Evolutionary conservation across 1,284 basidiomycete genomes (phyloP).

Genomic region (Coniophora puteana): DNA sequence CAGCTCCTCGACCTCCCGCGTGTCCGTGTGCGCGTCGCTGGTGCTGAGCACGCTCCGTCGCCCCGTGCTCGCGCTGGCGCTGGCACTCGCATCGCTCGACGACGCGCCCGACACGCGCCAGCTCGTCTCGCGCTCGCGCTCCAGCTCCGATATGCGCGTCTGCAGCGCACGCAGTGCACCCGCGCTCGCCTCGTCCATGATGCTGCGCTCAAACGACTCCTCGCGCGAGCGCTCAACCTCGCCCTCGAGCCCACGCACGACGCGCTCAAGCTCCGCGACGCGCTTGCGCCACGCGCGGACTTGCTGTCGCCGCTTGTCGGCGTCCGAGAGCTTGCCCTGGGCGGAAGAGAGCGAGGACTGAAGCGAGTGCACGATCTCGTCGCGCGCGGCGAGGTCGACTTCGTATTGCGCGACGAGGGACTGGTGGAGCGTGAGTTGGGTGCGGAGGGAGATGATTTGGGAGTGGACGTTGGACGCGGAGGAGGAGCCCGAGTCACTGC

Average conservation of each 20-base stretch:
- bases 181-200: conserved; percentile 76
- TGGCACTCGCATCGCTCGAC: neutral
- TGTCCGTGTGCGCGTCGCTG: no score
- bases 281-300: conserved; percentile 68
- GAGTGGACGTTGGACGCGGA: conserved; percentile 65
- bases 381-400: conserved; percentile 63
- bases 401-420: conserved; percentile 73
- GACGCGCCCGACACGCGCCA: conserved; percentile 6
- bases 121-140: conserved; percentile 55
- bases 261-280: conserved; percentile 63
- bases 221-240: conserved; percentile 65
- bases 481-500: no score
- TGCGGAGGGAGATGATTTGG: conserved; percentile 65
- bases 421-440: conserved; percentile 64
- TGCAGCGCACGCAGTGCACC: conserved; percentile 68
- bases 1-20: conserved; percentile 13
- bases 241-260: conserved; percentile 60
- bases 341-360: conserved; percentile 44
- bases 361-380: conserved; percentile 66
- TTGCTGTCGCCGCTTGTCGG: conserved; percentile 47
- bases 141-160: conserved; percentile 54
- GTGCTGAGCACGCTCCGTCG: no score
- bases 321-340: conserved; percentile 65
- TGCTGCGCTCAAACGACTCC: conserved; percentile 65
- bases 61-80: conserved; percentile 8